Base-by-base conservation (phyloP, 2,329 filamentous ascomycete genomes). In the Neonectria ditissima region DNA sequence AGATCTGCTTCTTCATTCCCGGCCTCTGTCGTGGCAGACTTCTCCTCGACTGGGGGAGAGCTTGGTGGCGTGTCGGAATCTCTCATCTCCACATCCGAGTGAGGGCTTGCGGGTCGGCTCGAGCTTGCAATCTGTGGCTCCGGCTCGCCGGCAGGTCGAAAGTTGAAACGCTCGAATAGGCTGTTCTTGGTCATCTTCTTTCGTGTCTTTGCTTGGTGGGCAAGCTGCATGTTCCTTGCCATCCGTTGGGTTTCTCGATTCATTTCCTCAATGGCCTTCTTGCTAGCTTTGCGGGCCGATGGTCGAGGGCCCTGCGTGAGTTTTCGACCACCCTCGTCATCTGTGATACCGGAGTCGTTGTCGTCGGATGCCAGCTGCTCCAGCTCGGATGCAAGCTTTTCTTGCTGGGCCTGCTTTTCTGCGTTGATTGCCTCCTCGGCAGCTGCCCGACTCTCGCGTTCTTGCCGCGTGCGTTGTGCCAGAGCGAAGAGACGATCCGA, bases 241-340 rank as follows among this genome's bases (percentile, higher is more conserved):
- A 99, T 88, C 30, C 96, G 89, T 80, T 99, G 96, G 1, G 95
- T 97, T 79, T 99, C 96, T 62, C 93, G 88, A 72, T 92, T 91
- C 91, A 99, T 97, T 70, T 98, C 95, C 75, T 97, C 93, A 44
- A 97, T 77, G 0, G 96, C 96, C 80, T 94, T 97, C 81, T 95
- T 98, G 81, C 94, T 95, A 0, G 96, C 94, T 76, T 96, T 97
- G 13, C 96, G 88, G 10, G 87, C 62, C 32, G 65, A 86, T 5
- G 93, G 90, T 4, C 91, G 88, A 26, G 86, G 83, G 41, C 86
- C 82, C 74, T 94, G 92, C 0, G 91, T 92, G 47, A 96, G 81
- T 65, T 83, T 87, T 45, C 83, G 84, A n/a, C 85, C 90, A 43
- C 82, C 86, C 26, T 89, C 88, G 34, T 88, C 89, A 62, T 91